Percentiles rank a stretch among this genome's conserved stretches.
phyloP scores from a whole-genome alignment of 371 early-diverging fungal species.

The Phascolomyces articulosus region DNA sequence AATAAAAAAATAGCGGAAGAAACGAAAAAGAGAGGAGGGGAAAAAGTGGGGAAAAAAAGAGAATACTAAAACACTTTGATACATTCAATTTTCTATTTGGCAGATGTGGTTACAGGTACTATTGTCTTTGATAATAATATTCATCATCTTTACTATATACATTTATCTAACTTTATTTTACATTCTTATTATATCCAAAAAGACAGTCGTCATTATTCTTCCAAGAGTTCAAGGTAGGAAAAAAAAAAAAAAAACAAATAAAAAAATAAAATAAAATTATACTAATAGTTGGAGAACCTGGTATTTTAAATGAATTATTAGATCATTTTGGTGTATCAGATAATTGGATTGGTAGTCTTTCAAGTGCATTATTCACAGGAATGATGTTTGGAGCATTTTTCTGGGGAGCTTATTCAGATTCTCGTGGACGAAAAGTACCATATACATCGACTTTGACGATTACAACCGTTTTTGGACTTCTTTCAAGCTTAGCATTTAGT shows the following conservation, averaged over 20 bases:
- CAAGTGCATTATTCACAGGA: slow-evolving; percentile 75
- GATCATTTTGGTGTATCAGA: slow-evolving; percentile 65
- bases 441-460: slow-evolving; percentile 79
- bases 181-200: slow-evolving; percentile 7
- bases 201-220: slow-evolving; percentile 69
- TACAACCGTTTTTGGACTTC: slow-evolving; percentile 72
- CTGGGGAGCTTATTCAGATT: slow-evolving; percentile 82
- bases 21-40: slow-evolving; percentile 4
- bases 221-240: slow-evolving; percentile 55
- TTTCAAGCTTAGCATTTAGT: slow-evolving; percentile 69
- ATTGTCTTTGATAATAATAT: no score
- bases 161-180: neutral
- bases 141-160: no score
- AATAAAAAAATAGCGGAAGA: neutral
- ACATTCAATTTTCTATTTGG: no score
- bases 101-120: slow-evolving; percentile 76
- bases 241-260: neutral
- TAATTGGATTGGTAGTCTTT: slow-evolving; percentile 62
- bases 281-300: neutral
- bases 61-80: no score
- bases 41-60: no score
- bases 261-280: neutral
- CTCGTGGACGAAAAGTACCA: slow-evolving; percentile 78
- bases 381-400: slow-evolving; percentile 84
- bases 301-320: slow-evolving; percentile 14